phyloP scores from a whole-genome alignment of 108 stramenopile species.

The Cyclotella cryptica region DNA sequence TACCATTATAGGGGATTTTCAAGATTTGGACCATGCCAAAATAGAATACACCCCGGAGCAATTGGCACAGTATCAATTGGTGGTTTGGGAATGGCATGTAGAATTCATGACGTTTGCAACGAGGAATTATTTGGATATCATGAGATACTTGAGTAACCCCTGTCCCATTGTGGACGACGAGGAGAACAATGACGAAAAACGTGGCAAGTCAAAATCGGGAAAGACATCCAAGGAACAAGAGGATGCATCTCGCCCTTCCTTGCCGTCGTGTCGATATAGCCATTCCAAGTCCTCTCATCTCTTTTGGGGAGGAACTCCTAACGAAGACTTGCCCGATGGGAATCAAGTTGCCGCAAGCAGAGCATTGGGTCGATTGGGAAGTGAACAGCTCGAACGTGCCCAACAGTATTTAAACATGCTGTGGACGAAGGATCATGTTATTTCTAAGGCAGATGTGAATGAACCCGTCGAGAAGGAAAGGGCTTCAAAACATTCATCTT shows the following conservation, averaged over 20 bases:
- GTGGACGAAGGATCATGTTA: slow-evolving; percentile 32
- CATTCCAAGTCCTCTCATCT: slow-evolving; percentile 46
- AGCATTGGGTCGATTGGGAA: slow-evolving; percentile 39
- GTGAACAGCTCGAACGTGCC: slow-evolving; percentile 34
- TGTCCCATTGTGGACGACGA: slow-evolving; percentile 9
- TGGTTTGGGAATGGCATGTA: slow-evolving; percentile 52
- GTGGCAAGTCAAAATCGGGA: neutral
- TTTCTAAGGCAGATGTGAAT: slow-evolving; percentile 9
- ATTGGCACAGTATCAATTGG: slow-evolving; percentile 23
- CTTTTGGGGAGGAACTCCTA: slow-evolving; percentile 42
- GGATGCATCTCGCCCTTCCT: neutral
- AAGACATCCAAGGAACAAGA: neutral
- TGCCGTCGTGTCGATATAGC: slow-evolving; percentile 18
- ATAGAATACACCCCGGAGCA: slow-evolving; percentile 26
- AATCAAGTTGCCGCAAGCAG: slow-evolving; percentile 15
- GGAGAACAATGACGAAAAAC: neutral
- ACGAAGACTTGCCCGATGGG: slow-evolving; percentile 38
- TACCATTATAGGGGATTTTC: slow-evolving; percentile 52
- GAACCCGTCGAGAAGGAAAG: slow-evolving; percentile 1
- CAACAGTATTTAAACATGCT: slow-evolving; percentile 23
- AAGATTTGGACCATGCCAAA: slow-evolving; percentile 54
- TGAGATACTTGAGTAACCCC: slow-evolving; percentile 40
- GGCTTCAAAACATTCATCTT: neutral
- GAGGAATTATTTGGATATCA: slow-evolving; percentile 36
- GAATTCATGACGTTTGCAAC: slow-evolving; percentile 41